Conservation (phyloP, 495 filamentous ascomycete genomes). For the Penicillium maclennaniae region DNA sequence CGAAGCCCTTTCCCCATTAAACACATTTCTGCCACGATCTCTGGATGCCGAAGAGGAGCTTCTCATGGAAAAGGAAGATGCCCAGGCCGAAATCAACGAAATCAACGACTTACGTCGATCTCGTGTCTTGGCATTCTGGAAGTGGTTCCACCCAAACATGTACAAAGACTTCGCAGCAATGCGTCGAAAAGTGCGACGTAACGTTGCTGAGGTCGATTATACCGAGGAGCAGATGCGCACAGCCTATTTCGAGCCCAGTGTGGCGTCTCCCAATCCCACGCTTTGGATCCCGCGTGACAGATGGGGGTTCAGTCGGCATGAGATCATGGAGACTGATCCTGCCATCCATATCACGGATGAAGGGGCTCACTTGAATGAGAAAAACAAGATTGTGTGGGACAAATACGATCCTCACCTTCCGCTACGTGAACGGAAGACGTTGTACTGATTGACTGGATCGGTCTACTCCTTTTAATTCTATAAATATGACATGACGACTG, state of each 20-base stretch:
- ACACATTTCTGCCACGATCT: constrained; percentile 66
- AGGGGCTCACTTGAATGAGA: constrained; percentile 62
- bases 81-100: constrained; percentile 22
- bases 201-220: constrained; percentile 49
- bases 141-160: constrained; percentile 75
- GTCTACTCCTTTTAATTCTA: neutral
- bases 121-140: constrained; percentile 42
- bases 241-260: constrained; percentile 66
- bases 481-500: neutral
- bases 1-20: constrained; percentile 65
- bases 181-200: constrained; percentile 63
- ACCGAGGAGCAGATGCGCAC: constrained; percentile 50
- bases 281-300: constrained; percentile 70
- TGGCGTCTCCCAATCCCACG: constrained; percentile 53
- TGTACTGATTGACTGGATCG: constrained; percentile 25
- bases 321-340: constrained; percentile 54
- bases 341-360: constrained; percentile 57
- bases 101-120: constrained; percentile 24
- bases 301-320: constrained; percentile 59
- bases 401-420: constrained; percentile 43
- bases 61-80: constrained; percentile 34
- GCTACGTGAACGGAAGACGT: constrained; percentile 35
- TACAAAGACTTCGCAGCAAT: constrained; percentile 67
- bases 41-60: constrained; percentile 46
- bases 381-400: constrained; percentile 58